Base-by-base conservation (phyloP, 805 yeast genomes). In the Spathaspora girioi region DNA sequence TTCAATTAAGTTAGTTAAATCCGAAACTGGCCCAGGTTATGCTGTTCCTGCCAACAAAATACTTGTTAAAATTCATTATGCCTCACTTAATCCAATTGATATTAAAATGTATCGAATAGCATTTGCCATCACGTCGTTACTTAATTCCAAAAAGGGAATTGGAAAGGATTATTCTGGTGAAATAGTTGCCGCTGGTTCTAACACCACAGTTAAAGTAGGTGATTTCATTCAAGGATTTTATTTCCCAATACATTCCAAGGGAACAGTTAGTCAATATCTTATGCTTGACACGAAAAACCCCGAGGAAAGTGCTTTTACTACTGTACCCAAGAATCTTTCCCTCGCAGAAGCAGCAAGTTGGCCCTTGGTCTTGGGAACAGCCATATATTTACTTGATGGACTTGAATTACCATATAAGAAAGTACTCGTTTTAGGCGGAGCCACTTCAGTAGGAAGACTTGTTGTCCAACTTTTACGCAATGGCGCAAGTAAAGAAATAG, bases 361-460 rank as follows among this genome's bases (percentile, higher is more conserved):
- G 67, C 87, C 89, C 0, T 66, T 85, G 56, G 84, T 81, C 0
- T 81, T 78, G 56, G 81, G 82, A 17, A 85, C 96, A 3, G 92
- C 93, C 0, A 75, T 61, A 56, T 62, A 70, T 46, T 61, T 75
- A 47, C 63, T 78, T 29, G 61, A 63, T 8, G 48, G 59, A 26
- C 62, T 63, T 2, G 71, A 66, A 32, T 67, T 79, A 18, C 71
- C 69, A 38, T 70, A 71, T 10, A 70, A 81, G 5, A 78, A 75
- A 52, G 79, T 86, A 3, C 71, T 87, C 46, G 76, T 89, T 18
- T 69, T 87, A 45, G 96, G 96, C 38, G 93, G 87, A 23, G 84
- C 87, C 8, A 83, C 96, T 1, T 68, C 84, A 12, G 91, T 86
- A 14, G 91, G 92, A 19, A 62, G 75, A 27, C 75, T 72, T 53